These are phyloP conservation scores for Sphaerulina musiva DNA, from an alignment of 2,329 filamentous ascomycete genomes.

Conservation along the genomic window DNA sequence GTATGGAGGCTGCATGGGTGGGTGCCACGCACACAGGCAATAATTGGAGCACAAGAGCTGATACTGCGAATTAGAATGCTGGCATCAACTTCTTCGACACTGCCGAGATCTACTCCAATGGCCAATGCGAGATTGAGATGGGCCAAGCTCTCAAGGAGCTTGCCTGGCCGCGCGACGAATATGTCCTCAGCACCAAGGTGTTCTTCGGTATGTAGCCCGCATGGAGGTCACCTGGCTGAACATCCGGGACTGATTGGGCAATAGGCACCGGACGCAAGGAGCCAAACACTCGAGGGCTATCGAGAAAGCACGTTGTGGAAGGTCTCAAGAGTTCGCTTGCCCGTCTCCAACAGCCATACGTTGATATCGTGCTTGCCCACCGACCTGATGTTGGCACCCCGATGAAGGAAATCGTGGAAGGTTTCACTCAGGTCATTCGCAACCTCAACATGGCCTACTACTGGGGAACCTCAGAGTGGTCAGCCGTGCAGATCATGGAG, in stretches of 20 bases:
- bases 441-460: slow-evolving; percentile 57
- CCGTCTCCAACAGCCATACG: slow-evolving; percentile 58
- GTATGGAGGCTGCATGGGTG: slow-evolving; percentile 42
- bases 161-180: slow-evolving; percentile 44
- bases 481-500: slow-evolving; percentile 53
- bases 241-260: neutral
- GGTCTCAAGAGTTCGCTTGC: slow-evolving; percentile 53
- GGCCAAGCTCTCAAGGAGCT: slow-evolving; percentile 43
- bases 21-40: neutral
- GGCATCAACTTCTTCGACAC: slow-evolving; percentile 47
- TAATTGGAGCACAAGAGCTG: neutral
- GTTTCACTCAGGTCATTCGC: slow-evolving; percentile 46
- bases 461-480: slow-evolving; percentile 59
- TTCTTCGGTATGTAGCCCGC: slow-evolving; percentile 45
- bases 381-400: slow-evolving; percentile 47
- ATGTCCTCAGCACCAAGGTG: slow-evolving; percentile 41
- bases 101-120: slow-evolving; percentile 50
- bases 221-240: neutral
- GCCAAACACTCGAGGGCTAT: slow-evolving; percentile 49
- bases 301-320: slow-evolving; percentile 50
- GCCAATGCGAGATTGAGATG: slow-evolving; percentile 58
- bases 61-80: slow-evolving; percentile 28
- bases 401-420: slow-evolving; percentile 53
- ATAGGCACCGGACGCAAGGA: slow-evolving; percentile 45
- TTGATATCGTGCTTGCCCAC: slow-evolving; percentile 59